Evolutionary conservation across 371 early-diverging fungal species (phyloP), one percentile per base, ranked within the genome.

Genomic region (Thermomucor indicae-seudaticae): DNA sequence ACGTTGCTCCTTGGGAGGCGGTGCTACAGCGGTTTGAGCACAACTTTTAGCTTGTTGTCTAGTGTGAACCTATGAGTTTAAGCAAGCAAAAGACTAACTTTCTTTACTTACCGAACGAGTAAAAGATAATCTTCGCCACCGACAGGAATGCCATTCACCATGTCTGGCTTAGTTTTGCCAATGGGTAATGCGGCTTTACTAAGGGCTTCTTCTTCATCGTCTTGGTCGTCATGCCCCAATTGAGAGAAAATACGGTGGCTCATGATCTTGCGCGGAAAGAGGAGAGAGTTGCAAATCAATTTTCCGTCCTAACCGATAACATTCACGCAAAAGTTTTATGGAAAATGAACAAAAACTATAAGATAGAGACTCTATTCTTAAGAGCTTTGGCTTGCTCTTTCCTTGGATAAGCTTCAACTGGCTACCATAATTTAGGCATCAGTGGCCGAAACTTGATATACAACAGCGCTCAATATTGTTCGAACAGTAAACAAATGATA

Each of bases 51-150:
- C 64, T 40, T 75, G 72, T 38, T 65, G 35, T 29, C 72, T 75
- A 39, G 17, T 28, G 17, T 28, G 20, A 8, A 34, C 14, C n/a
- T 32, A 32, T 32, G 14, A 32, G 32, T 32, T 32, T 14, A 32
- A 34, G 25, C 28, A n/a, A 31, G 5, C 20, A 20, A 30, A 23
- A n/a, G 4, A 48, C 17, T 41, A 11, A 20, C 27, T 29, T 0
- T 24, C 24, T 7, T n/a, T 11, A 1, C 24, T 60, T 66, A 71
- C 75, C 75, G 51, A n/a, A 75, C 75, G 43, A 64, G 48, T 2
- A 75, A 49, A 0, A 75, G 35, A 32, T 75, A 75, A 41, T 75
- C 75, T 62, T 75, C 75, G 4, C 75, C 75, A n/a, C 59, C 52
- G 5, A 64, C 25, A 14, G 75, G 75, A 31, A 71, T 65, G 1